A percentile compares a stretch with the other conserved stretches of the same genome.
phyloP scores from a whole-genome alignment of 768 basidiomycete genomes.

The Trametes gibbosa region DNA sequence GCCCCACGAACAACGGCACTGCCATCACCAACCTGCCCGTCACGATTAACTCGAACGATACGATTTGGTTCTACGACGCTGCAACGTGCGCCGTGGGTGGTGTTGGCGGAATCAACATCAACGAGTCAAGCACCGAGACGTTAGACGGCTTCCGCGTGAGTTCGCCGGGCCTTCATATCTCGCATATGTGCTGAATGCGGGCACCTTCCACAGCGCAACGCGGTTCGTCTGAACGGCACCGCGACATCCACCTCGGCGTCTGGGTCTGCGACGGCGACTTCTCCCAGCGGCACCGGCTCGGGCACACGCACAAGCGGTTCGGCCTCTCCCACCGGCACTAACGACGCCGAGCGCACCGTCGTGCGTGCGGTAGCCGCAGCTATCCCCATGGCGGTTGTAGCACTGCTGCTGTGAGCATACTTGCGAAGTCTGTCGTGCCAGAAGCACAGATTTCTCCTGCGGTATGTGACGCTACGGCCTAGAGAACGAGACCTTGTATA shows the following conservation, averaged over 20 bases:
- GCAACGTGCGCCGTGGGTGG: constrained; percentile 55
- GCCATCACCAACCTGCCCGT: constrained; percentile 43
- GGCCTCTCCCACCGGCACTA: constrained; percentile 1
- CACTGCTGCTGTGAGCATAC: background rate
- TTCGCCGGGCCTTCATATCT: background rate
- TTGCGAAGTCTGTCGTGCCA: background rate
- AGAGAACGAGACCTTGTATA: background rate
- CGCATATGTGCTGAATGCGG: too few species aligned
- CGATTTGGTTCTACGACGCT: constrained; percentile 62
- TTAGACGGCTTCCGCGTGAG: constrained; percentile 39
- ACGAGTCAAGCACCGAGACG: constrained; percentile 39
- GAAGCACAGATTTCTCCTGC: background rate
- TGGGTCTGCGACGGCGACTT: constrained; percentile 12
- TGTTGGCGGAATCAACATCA: constrained; percentile 60
- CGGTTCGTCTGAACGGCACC: constrained; percentile 55
- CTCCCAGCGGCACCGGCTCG: constrained; percentile 9
- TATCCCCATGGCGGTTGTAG: background rate
- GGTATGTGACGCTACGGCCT: background rate
- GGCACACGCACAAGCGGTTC: constrained; percentile 1
- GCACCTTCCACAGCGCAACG: constrained; percentile 48
- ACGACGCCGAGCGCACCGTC: background rate
- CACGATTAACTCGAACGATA: constrained; percentile 42
- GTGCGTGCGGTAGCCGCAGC: background rate
- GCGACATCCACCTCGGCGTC: constrained; percentile 22
- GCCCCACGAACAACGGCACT: constrained; percentile 46